phyloP scores from a whole-genome alignment of 2,329 filamentous ascomycete genomes.

The Apiospora phragmitis region DNA sequence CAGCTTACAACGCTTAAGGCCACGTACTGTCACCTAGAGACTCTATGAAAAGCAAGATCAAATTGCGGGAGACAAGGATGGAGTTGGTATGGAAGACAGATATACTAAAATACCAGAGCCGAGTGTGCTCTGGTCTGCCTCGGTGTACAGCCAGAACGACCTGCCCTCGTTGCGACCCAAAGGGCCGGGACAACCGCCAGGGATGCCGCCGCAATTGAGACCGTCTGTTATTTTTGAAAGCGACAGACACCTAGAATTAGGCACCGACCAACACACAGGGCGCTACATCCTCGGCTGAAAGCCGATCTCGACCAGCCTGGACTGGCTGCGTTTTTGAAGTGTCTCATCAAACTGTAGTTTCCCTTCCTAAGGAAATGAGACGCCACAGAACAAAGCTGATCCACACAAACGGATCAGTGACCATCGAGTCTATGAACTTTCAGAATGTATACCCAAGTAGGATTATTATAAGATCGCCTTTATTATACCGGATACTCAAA shows the following conservation, averaged over 20 bases:
- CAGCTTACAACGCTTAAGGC: not conserved
- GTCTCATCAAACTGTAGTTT: not conserved
- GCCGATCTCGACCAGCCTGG: not conserved
- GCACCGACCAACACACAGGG: too few relatives aligned
- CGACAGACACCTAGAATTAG: not conserved
- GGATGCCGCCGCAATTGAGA: too few relatives aligned
- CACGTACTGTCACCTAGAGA: not conserved
- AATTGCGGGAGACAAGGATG: not conserved
- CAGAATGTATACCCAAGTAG: too few relatives aligned
- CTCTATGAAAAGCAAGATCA: not conserved
- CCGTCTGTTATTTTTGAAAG: not conserved
- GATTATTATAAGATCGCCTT: not conserved
- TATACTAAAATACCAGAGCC: not conserved
- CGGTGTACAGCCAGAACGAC: not conserved
- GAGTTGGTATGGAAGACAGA: not conserved
- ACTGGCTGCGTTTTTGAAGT: not conserved
- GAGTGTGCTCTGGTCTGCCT: not conserved
- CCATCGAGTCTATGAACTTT: too few relatives aligned
- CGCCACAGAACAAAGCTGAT: not conserved
- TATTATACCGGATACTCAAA: not conserved
- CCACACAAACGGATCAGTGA: not conserved
- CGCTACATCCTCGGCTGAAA: too few relatives aligned
- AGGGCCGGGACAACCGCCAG: not conserved
- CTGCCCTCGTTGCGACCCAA: too few relatives aligned
- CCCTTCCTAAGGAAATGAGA: not conserved